phyloP scores from a whole-genome alignment of 495 filamentous ascomycete genomes.

The Penicillium fimorum region DNA sequence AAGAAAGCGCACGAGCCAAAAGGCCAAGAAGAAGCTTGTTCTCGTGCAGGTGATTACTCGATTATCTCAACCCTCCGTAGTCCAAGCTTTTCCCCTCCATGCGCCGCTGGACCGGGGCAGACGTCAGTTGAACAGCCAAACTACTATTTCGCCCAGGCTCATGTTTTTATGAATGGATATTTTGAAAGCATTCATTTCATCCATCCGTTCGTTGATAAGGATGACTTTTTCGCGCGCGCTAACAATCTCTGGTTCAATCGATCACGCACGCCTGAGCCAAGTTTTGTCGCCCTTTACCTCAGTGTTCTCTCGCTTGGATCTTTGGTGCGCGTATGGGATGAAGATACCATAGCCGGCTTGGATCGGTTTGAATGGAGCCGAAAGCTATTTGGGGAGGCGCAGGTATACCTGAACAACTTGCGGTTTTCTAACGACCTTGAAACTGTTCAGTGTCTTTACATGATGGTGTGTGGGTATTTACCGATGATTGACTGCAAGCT shows the following conservation, averaged over 20 bases:
- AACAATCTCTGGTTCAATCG: conserved; percentile 40
- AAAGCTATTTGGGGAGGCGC: conserved; percentile 43
- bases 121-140: conserved; percentile 30
- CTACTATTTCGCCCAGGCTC: conserved; percentile 43
- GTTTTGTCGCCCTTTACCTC: conserved; percentile 42
- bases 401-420: conserved; percentile 36
- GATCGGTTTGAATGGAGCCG: conserved; percentile 44
- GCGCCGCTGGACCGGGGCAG: conserved; percentile 26
- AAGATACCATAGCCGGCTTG: conserved; percentile 34
- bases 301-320: conserved; percentile 42
- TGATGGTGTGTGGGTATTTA: conserved; percentile 33
- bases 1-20: conserved; percentile 32
- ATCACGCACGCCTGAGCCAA: conserved; percentile 31
- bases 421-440: conserved; percentile 43
- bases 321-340: conserved; percentile 41
- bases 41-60: conserved; percentile 22
- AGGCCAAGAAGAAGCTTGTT: conserved; percentile 17
- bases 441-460: conserved; percentile 42
- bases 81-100: conserved; percentile 38
- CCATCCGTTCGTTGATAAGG: conserved; percentile 44
- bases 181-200: conserved; percentile 46
- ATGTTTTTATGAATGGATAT: conserved; percentile 45
- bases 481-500: background rate
- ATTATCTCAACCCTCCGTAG: conserved; percentile 42
- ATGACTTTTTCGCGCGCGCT: conserved; percentile 37